Base-by-base conservation (phyloP, 192 early-diverging fungal genomes). In the Rhizophagus clarus region DNA sequence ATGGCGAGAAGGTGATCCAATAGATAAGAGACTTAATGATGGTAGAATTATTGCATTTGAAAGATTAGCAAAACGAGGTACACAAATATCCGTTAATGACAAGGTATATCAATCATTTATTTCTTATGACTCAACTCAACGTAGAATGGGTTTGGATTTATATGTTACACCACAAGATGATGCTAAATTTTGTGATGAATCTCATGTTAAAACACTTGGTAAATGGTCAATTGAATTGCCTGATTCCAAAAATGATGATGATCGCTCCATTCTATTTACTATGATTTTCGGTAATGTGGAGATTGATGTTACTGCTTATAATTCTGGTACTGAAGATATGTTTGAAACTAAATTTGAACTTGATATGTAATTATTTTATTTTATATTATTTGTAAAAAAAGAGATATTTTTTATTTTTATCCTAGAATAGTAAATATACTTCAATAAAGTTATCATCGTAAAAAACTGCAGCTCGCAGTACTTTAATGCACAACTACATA, bases 81-180 rank as follows among this genome's bases (percentile, higher is more conserved):
- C 24, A 11, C 15, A 40, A 72, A 8, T 72, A 10, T 24, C 22
- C 8, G 71, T 72, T 14, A 40, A 72, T 72, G 31, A 72, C 4
- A 49, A 47, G n/a, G 63, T 66, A 15, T 8, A 14, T 66, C 10
- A 28, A 31, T 14, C 29, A 31, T 66, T 29, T 66, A 4, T 31
- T 31, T 4, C 28, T 29, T 31, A 11, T 31, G n/a, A 22, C 31
- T 12, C 10, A 29, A 29, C n/a, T 47, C 42, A 72, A 14, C 24
- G 12, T 37, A 6, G 26, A 40, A n/a, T 40, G 4, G 2, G 47
- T 40, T 26, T 72, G 8, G 71, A 72, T 37, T 2, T 72, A n/a
- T 72, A 72, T 28, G 26, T 49, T 20, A 72, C 71, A 28, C 20
- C 40, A n/a, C 5, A 42, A 72, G 71, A 72, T 72, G 34, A 37